Percentiles rank a stretch among this genome's conserved stretches.
Evolutionary conservation across 306 rosid species (phyloP).

Genomic region (Chamaecrista fasciculata): DNA sequence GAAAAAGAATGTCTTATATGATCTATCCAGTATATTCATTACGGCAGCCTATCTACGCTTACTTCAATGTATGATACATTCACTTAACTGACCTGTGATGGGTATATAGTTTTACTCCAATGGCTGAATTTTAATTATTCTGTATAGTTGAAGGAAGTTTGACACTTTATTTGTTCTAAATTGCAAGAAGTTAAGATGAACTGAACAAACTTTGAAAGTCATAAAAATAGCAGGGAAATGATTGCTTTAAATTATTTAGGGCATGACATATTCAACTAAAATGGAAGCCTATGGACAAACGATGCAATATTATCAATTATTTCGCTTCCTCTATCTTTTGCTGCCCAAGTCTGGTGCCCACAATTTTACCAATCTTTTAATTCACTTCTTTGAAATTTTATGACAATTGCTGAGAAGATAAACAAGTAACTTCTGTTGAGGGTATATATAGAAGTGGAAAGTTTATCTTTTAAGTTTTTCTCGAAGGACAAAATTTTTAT

Average conservation of each 20-base stretch:
- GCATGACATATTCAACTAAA: slow-evolving; percentile 12
- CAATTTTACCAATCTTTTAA: neutral
- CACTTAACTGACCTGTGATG: slow-evolving; percentile 18
- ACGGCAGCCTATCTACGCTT: slow-evolving; percentile 92
- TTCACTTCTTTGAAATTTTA: slow-evolving; percentile 21
- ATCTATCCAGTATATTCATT: slow-evolving; percentile 84
- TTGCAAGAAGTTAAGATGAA: slow-evolving; percentile 17
- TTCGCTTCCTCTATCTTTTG: slow-evolving; percentile 7
- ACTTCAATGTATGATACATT: slow-evolving; percentile 69
- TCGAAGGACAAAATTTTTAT: too few relatives aligned
- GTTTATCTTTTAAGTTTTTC: slow-evolving; percentile 6
- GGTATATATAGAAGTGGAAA: slow-evolving; percentile 6
- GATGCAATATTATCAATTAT: slow-evolving; percentile 6
- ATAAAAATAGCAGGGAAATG: slow-evolving; percentile 18
- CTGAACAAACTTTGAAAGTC: slow-evolving; percentile 1
- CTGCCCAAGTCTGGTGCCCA: neutral
- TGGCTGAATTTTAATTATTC: slow-evolving; percentile 1
- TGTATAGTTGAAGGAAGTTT: slow-evolving; percentile 16
- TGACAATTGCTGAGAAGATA: slow-evolving; percentile 22
- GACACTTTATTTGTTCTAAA: slow-evolving; percentile 16
- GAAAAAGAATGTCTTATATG: slow-evolving; percentile 57
- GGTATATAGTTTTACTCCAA: neutral
- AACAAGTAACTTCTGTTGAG: slow-evolving; percentile 13
- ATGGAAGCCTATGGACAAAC: slow-evolving; percentile 3
- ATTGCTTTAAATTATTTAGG: slow-evolving; percentile 12